Conservation (phyloP, 257 asterid genomes). For the Jaltomata sinuosa region DNA sequence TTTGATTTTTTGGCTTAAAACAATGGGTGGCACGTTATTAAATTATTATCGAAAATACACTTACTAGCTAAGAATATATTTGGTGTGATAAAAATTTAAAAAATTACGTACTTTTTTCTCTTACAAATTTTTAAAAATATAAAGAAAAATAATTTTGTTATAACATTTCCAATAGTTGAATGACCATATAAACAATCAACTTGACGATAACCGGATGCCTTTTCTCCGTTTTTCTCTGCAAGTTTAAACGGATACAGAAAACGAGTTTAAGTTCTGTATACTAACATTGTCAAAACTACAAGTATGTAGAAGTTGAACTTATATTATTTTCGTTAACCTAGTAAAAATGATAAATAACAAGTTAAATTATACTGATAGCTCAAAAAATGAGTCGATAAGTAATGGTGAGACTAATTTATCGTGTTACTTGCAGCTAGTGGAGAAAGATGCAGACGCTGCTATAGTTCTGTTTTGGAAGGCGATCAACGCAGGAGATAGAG, state of each 20-base stretch:
- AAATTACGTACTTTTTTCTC: no score
- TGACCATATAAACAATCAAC: no score
- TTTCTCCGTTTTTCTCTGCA: no score
- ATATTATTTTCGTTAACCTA: no score
- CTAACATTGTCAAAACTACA: no score
- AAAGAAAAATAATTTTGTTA: background rate
- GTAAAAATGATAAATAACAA: no score
- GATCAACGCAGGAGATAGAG: constrained; percentile 73
- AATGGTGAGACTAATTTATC: background rate
- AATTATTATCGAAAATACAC: background rate
- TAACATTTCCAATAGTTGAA: no score
- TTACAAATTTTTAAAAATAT: rapidly evolving
- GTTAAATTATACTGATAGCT: background rate
- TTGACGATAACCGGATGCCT: no score
- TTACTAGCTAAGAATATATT: background rate
- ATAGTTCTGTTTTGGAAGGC: constrained; percentile 75
- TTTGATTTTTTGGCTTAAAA: background rate
- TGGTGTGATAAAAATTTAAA: no score
- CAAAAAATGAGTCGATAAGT: background rate
- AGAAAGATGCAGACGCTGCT: constrained; percentile 72
- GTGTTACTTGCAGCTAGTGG: constrained; percentile 46
- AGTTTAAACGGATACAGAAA: no score
- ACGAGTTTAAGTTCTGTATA: no score
- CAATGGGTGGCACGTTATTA: background rate
- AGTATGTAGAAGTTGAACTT: background rate